Base-by-base conservation (phyloP, 2,329 filamentous ascomycete species). In the Ophiocordyceps polyrhachis-furcata region DNA sequence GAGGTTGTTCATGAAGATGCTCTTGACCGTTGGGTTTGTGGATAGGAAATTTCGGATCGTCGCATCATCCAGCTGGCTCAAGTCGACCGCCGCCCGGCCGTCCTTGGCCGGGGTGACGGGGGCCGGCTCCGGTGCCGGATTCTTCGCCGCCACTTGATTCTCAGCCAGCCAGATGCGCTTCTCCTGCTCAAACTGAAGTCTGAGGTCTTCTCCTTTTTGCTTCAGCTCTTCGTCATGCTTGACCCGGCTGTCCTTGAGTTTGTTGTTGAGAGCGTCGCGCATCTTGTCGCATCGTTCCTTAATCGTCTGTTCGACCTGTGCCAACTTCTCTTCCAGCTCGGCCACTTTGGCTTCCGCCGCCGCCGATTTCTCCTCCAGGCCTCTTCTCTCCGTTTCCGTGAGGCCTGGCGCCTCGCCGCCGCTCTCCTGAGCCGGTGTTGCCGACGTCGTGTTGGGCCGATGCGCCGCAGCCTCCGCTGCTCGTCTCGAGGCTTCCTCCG, bases 271-370 rank as follows among this genome's bases (percentile, higher is more conserved):
- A 2, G 72, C 63, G 20, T 73, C 69, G 54, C 79, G 81, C 79
- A 85, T 82, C 56, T 73, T 74, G 40, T 83, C 75, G 1, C 77
- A 78, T 41, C 79, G 71, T 44, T 71, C 66, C 53, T 82, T 82
- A 47, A 83, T 68, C 12, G 71, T 76, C 32, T 62, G 64, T 46
- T 74, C 67, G 41, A 77, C 71, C 45, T 79, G 74, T 45, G 73
- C 70, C 1, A 67, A 71, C 58, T 79, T 81, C 14, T 68, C 64
- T 55, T 86, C 79, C 42, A 74, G 71, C 51, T 81, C 78, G 3
- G 70, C 67, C 9, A 81, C 74, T 55, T 70, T 75, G 25, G 74
- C 67, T 56, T 82, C 74, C 2, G 78, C 70, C 19, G 63, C 63
- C 23, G 74, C 65, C 45, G 84, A 65, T 60, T 70, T 76, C 43